Percentiles rank a stretch among this genome's conserved stretches.
phyloP scores from a whole-genome alignment of 805 yeast species.

The Saccharomycopsis sp. region DNA sequence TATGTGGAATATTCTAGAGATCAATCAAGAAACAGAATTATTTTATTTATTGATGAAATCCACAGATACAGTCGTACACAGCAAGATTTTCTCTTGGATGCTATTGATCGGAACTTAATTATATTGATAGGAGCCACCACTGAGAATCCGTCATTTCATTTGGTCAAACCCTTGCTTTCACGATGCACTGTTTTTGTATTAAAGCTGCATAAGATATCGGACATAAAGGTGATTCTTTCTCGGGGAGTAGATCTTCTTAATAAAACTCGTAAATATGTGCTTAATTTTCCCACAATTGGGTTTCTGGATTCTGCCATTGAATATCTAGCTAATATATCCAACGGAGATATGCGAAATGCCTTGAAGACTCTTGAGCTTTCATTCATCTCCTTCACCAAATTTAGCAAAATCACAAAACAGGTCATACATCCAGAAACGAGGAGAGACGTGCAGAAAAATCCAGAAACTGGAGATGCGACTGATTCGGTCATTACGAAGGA shows the following conservation, averaged over 20 bases:
- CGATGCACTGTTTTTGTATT: slow-evolving; percentile 78
- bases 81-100: slow-evolving; percentile 81
- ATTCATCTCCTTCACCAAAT: slow-evolving; percentile 44
- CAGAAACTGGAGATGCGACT: background rate
- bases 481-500: slow-evolving; percentile 23
- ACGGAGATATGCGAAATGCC: slow-evolving; percentile 87
- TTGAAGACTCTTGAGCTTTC: slow-evolving; percentile 68
- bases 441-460: slow-evolving; percentile 25
- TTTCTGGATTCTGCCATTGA: slow-evolving; percentile 52
- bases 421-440: background rate
- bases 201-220: slow-evolving; percentile 42
- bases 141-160: slow-evolving; percentile 82
- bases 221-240: slow-evolving; percentile 45
- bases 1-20: slow-evolving; percentile 41
- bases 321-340: slow-evolving; percentile 64
- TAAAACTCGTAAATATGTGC: slow-evolving; percentile 48
- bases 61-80: slow-evolving; percentile 83
- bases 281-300: slow-evolving; percentile 43
- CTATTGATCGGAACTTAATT: slow-evolving; percentile 77
- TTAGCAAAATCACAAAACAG: slow-evolving; percentile 11
- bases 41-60: slow-evolving; percentile 86
- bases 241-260: slow-evolving; percentile 57
- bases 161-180: slow-evolving; percentile 76
- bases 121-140: slow-evolving; percentile 94
- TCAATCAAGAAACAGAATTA: slow-evolving; percentile 48